Evolutionary conservation across 2,329 filamentous ascomycete genomes (phyloP).

Genomic region (Monosporascus sp.): DNA sequence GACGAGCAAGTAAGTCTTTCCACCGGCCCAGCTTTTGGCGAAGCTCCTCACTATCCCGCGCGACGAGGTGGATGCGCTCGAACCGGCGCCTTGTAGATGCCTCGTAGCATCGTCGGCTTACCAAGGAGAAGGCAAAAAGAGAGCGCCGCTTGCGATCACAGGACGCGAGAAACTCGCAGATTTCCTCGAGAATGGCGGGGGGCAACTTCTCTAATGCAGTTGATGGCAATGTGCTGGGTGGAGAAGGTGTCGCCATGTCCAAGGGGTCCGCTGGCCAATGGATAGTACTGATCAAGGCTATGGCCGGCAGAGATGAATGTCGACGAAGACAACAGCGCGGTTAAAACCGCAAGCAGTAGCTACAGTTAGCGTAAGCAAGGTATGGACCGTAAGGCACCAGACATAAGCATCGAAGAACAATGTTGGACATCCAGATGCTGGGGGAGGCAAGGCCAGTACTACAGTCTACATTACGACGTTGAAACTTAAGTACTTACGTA

Average conservation of each 20-base stretch:
- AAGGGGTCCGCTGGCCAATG: not conserved
- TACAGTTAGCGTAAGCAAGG: too few species aligned
- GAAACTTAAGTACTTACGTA: not conserved
- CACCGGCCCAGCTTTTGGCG: not conserved
- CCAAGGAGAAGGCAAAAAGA: not conserved
- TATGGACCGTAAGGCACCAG: not conserved
- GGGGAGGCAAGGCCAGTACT: not conserved
- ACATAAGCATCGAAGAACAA: not conserved
- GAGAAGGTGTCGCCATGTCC: not conserved
- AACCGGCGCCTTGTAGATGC: not conserved
- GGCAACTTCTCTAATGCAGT: not conserved
- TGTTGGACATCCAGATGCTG: not conserved
- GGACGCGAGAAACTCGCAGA: not conserved
- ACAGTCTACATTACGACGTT: not conserved
- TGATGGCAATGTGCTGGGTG: not conserved
- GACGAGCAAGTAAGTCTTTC: not conserved
- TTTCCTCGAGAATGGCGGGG: not conserved
- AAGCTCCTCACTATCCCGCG: not conserved
- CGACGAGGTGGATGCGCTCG: not conserved
- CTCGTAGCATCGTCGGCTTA: not conserved
- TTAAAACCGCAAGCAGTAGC: too few species aligned
- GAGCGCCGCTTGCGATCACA: not conserved
- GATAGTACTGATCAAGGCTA: not conserved
- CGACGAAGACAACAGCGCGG: not conserved
- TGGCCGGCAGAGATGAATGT: not conserved